Percentiles rank a stretch among this genome's conserved stretches.
phyloP scores from a whole-genome alignment of 805 yeast genomes.

The Kockiozyma suomiensis region DNA sequence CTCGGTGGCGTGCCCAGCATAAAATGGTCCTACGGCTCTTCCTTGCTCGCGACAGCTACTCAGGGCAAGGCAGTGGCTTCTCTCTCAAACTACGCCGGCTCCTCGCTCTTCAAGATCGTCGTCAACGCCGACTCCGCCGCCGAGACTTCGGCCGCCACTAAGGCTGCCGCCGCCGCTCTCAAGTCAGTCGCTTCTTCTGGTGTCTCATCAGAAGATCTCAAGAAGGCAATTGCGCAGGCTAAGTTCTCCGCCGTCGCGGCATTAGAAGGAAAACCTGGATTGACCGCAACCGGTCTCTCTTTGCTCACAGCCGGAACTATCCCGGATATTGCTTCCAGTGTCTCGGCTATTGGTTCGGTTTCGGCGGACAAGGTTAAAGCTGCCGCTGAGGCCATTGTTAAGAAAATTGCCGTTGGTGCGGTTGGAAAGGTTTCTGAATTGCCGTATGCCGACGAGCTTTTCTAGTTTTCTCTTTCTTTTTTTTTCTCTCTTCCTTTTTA shows the following conservation, averaged over 20 bases:
- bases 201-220: constrained; percentile 44
- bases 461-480: too few relatives aligned
- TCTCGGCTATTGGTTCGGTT: constrained; percentile 32
- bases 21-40: constrained; percentile 56
- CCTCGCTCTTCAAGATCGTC: constrained; percentile 75
- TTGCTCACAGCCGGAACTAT: constrained; percentile 47
- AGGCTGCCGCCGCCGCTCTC: constrained; percentile 38
- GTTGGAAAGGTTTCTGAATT: constrained; percentile 84
- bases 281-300: constrained; percentile 31
- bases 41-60: constrained; percentile 54
- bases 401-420: constrained; percentile 80
- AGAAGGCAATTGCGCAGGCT: constrained; percentile 58
- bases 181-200: constrained; percentile 31
- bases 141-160: constrained; percentile 62
- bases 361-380: constrained; percentile 43
- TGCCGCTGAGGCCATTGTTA: constrained; percentile 43
- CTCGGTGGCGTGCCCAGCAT: constrained; percentile 53
- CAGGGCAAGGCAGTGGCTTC: constrained; percentile 50
- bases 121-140: constrained; percentile 63
- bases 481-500: too few relatives aligned
- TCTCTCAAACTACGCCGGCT: constrained; percentile 69
- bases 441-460: constrained; percentile 78
- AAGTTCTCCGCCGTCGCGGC: constrained; percentile 59
- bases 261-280: constrained; percentile 35
- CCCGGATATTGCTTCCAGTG: constrained; percentile 38